Percentiles rank a stretch among this genome's conserved stretches.
phyloP scores from a whole-genome alignment of 345 rosid species.

The Salix brachista region DNA sequence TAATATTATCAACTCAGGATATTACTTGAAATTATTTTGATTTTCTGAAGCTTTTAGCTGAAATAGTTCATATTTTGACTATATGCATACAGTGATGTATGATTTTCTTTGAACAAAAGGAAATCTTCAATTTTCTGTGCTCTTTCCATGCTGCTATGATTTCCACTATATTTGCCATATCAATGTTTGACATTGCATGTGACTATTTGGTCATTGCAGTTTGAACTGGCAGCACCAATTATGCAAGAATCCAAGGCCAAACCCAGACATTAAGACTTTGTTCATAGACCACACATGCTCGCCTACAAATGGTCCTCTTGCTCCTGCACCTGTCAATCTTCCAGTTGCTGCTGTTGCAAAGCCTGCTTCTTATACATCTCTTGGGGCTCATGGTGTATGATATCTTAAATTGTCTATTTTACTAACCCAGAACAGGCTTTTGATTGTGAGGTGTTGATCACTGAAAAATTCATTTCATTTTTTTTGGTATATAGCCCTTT shows the following conservation, averaged over 20 bases:
- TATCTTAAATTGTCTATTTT: slow-evolving; percentile 1
- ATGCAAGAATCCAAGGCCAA: slow-evolving; percentile 77
- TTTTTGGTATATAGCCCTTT: slow-evolving; percentile 42
- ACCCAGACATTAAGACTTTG: slow-evolving; percentile 81
- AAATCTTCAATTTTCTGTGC: background rate
- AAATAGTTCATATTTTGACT: background rate
- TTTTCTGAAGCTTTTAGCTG: background rate
- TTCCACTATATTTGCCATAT: background rate
- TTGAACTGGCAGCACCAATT: slow-evolving; percentile 93
- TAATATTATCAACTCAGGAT: background rate
- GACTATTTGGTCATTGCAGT: slow-evolving; percentile 35
- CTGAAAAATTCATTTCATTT: slow-evolving; percentile 4
- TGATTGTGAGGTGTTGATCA: background rate
- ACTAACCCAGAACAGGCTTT: background rate
- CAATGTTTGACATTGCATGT: background rate
- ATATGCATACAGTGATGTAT: background rate
- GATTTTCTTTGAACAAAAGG: background rate
- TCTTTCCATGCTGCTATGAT: background rate
- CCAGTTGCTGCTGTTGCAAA: slow-evolving; percentile 54
- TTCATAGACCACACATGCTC: slow-evolving; percentile 69
- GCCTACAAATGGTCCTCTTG: slow-evolving; percentile 67
- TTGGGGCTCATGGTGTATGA: slow-evolving; percentile 58
- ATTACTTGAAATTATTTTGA: background rate
- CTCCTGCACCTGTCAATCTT: slow-evolving; percentile 55
- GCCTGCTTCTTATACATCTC: slow-evolving; percentile 50